Percentiles rank a stretch among this genome's conserved stretches.
Evolutionary conservation across 768 basidiomycete genomes (phyloP).

Genomic region (Mycena pura): DNA sequence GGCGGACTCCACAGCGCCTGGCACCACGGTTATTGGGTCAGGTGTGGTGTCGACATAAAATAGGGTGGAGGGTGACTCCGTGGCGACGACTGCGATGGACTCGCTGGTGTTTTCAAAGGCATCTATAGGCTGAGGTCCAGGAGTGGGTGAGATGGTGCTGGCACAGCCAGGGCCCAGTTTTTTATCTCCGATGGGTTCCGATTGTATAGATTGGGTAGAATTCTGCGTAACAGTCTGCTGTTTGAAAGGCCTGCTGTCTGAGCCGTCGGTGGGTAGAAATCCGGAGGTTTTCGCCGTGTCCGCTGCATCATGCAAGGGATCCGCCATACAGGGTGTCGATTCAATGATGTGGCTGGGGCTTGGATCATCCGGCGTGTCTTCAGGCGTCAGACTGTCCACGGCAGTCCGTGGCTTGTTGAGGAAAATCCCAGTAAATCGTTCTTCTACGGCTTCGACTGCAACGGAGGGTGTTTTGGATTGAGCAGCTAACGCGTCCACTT

Average conservation of each 20-base stretch:
- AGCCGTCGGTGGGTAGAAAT: no score
- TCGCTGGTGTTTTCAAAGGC: no score
- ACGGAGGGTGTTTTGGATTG: slow-evolving; percentile 17
- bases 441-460: slow-evolving; percentile 34
- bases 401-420: slow-evolving; percentile 30
- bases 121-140: neutral
- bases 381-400: slow-evolving; percentile 8
- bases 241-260: no score
- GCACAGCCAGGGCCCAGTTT: no score
- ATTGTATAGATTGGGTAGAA: no score
- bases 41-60: slow-evolving; percentile 51
- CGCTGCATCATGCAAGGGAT: neutral
- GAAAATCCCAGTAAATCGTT: slow-evolving; percentile 47
- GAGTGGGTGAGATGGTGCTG: neutral
- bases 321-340: neutral
- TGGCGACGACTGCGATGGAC: neutral
- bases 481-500: slow-evolving; percentile 40
- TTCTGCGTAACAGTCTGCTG: no score
- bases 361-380: neutral
- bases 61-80: slow-evolving; percentile 9
- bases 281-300: no score
- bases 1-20: slow-evolving; percentile 23
- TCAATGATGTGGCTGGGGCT: neutral
- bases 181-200: no score
- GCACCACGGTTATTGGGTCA: slow-evolving; percentile 21